Evolutionary conservation across 164 flowering plant species (phyloP).

Genomic region (Kingdonia uniflora): DNA sequence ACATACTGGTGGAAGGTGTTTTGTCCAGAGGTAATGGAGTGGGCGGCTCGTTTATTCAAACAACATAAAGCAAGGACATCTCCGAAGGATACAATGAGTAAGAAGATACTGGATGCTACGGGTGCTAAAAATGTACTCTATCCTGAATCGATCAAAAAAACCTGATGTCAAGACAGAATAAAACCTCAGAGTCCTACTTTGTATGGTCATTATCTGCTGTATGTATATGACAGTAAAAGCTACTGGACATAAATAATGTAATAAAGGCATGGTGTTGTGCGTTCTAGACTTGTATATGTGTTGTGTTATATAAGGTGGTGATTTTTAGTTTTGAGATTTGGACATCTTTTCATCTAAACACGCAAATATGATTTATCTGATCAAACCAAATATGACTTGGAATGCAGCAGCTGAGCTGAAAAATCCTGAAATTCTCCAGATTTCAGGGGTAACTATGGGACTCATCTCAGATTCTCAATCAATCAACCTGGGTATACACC

Average conservation of each 20-base stretch:
- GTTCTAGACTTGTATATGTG: no score
- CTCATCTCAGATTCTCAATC: no score
- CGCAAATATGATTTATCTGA: no score
- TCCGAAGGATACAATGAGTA: slow-evolving; percentile 1
- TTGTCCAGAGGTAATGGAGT: slow-evolving; percentile 8
- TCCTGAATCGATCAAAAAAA: slow-evolving; percentile 1
- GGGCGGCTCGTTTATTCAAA: background rate
- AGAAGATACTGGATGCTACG: slow-evolving; percentile 7
- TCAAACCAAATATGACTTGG: no score
- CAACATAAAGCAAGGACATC: slow-evolving; percentile 1
- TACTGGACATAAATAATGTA: background rate
- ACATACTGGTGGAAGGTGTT: slow-evolving; percentile 4
- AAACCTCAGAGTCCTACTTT: no score
- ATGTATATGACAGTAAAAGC: background rate
- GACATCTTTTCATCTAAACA: no score
- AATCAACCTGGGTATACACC: no score
- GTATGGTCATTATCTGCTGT: no score
- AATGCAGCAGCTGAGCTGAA: no score
- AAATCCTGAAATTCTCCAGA: no score
- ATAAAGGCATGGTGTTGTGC: background rate
- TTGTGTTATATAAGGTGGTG: background rate
- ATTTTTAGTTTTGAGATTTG: background rate
- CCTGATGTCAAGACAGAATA: slow-evolving; percentile 6
- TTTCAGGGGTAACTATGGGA: no score
- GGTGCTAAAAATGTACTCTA: slow-evolving; percentile 6